phyloP scores from a whole-genome alignment of 345 rosid species.

The Gossypium anomalum region DNA sequence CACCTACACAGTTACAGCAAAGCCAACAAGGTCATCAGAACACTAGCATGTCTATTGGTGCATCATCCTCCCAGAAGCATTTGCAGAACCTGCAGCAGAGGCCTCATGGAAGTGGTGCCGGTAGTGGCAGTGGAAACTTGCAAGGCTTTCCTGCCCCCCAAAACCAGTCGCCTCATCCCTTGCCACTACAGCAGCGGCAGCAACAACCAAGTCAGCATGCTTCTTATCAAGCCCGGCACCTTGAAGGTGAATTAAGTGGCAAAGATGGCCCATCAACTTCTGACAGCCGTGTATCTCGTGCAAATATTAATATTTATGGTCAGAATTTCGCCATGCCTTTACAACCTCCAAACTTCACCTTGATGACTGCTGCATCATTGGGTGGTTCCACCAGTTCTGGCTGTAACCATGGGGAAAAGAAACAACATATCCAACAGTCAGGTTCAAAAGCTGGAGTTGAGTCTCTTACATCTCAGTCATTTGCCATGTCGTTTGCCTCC shows the following conservation, averaged over 20 bases:
- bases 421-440: conserved; percentile 45
- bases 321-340: conserved; percentile 65
- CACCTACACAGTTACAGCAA: conserved; percentile 46
- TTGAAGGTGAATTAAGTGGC: conserved; percentile 54
- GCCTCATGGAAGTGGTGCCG: conserved; percentile 37
- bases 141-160: conserved; percentile 66
- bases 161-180: conserved; percentile 47
- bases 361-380: conserved; percentile 54
- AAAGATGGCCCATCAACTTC: conserved; percentile 85
- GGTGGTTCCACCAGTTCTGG: conserved; percentile 39
- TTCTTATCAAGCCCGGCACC: conserved; percentile 53
- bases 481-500: conserved; percentile 86
- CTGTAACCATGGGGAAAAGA: conserved; percentile 62
- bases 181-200: conserved; percentile 59
- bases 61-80: conserved; percentile 76
- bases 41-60: conserved; percentile 60
- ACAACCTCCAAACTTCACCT: conserved; percentile 57
- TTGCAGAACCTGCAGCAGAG: conserved; percentile 73
- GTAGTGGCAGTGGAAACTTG: conserved; percentile 44
- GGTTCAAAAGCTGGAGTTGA: conserved; percentile 60
- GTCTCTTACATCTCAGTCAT: conserved; percentile 56
- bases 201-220: conserved; percentile 52
- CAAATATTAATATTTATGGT: conserved; percentile 48
- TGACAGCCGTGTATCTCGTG: conserved; percentile 64
- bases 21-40: conserved; percentile 68